These are phyloP conservation scores for Xylaria polymorpha DNA, from an alignment of 2,329 filamentous ascomycete species.

Conservation along the genomic window DNA sequence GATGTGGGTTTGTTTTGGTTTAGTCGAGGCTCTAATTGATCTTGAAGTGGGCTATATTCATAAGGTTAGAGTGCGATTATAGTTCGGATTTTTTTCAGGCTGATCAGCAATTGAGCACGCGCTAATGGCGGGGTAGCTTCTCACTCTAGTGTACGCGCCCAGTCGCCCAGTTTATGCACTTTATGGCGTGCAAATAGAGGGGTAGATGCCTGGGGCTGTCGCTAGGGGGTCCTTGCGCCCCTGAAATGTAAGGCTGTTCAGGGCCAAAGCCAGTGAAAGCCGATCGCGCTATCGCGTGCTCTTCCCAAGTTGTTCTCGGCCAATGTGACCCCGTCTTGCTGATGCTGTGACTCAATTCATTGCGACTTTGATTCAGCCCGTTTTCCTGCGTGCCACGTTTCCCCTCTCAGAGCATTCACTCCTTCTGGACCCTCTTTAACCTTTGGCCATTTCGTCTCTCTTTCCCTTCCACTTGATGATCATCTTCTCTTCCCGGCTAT, in stretches of 20 bases:
- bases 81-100: conserved; percentile 11
- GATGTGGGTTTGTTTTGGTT: too few relatives aligned
- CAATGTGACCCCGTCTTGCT: conserved; percentile 7
- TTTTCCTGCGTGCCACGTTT: conserved; percentile 30
- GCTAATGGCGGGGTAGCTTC: conserved; percentile 39
- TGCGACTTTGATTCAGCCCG: conserved; percentile 23
- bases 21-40: not conserved
- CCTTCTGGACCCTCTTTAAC: conserved; percentile 13
- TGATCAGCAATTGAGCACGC: conserved; percentile 22
- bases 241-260: conserved; percentile 22
- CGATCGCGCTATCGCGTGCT: conserved; percentile 18
- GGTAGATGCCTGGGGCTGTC: conserved; percentile 20
- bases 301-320: conserved; percentile 21
- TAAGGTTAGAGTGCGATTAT: not conserved
- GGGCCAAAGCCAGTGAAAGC: conserved; percentile 28
- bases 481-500: conserved; percentile 32
- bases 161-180: not conserved
- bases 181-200: conserved; percentile 30
- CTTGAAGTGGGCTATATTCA: not conserved
- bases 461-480: conserved; percentile 32
- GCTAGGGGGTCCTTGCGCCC: not conserved
- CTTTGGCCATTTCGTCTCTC: conserved; percentile 1
- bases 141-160: not conserved
- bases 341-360: conserved; percentile 35
- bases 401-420: not conserved